Evolutionary conservation across 2,329 filamentous ascomycete genomes (phyloP).

Genomic region (Aureobasidium lini): DNA sequence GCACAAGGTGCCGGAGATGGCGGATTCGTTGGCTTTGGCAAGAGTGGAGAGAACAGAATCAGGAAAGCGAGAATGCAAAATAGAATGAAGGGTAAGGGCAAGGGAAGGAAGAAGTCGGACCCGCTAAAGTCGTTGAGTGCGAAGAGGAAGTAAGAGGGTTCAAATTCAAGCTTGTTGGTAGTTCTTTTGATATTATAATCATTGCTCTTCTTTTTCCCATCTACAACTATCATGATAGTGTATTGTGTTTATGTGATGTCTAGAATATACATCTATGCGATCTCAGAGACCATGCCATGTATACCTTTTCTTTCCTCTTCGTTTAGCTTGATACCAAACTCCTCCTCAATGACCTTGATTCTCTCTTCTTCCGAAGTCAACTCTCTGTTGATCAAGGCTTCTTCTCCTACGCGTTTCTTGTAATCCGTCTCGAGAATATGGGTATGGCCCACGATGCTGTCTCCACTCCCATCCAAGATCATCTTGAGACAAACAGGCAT

Average conservation of each 20-base stretch:
- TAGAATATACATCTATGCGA: background rate
- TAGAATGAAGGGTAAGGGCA: conserved; percentile 41
- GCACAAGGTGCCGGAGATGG: conserved; percentile 54
- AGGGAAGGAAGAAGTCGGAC: conserved; percentile 67
- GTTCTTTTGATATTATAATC: background rate
- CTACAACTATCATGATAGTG: too few relatives aligned
- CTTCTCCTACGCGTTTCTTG: conserved; percentile 38
- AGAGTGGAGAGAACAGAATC: conserved; percentile 43
- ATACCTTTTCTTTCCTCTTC: conserved; percentile 33
- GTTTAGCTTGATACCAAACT: conserved; percentile 37
- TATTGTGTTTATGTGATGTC: background rate
- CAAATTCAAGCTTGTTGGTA: background rate
- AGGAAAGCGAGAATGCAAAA: conserved; percentile 36
- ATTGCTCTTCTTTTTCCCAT: background rate
- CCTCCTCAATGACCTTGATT: conserved; percentile 35
- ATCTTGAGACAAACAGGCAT: conserved; percentile 49
- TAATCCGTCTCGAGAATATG: conserved; percentile 37
- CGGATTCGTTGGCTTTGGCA: conserved; percentile 65
- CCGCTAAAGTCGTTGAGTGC: conserved; percentile 56
- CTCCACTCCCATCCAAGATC: conserved; percentile 35
- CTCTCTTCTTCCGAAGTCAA: conserved; percentile 37
- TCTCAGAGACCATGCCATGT: conserved; percentile 11
- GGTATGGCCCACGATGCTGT: conserved; percentile 29
- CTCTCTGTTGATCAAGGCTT: conserved; percentile 33
- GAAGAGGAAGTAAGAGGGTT: conserved; percentile 2